Evolutionary conservation across 257 asterid species (phyloP).

Genomic region (Scutellaria barbata): DNA sequence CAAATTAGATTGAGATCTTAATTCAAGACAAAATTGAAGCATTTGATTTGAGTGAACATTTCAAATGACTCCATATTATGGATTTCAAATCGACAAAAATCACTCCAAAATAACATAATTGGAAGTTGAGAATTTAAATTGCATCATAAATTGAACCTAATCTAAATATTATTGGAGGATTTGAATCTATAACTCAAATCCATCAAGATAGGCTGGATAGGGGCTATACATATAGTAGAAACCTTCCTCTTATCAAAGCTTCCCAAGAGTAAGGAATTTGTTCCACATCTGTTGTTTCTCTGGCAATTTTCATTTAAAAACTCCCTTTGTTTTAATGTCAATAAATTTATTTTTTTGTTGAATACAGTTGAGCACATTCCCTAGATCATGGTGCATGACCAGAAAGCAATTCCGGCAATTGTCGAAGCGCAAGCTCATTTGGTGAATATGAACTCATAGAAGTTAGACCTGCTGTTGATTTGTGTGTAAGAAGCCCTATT

Average conservation of each 20-base stretch:
- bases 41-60: background rate
- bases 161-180: background rate
- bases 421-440: slow-evolving; percentile 62
- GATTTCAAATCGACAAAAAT: background rate
- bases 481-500: background rate
- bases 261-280: background rate
- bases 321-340: no score
- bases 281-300: background rate
- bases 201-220: background rate
- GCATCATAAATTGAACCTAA: background rate
- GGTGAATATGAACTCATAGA: slow-evolving; percentile 48
- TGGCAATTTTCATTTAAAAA: background rate
- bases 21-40: no score
- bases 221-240: background rate
- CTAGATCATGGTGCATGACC: slow-evolving; percentile 74
- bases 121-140: background rate
- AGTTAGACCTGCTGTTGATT: slow-evolving; percentile 27
- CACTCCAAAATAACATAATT: background rate
- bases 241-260: background rate
- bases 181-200: background rate
- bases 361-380: slow-evolving; percentile 80
- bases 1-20: no score
- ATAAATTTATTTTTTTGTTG: background rate
- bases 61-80: background rate
- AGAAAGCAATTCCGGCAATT: slow-evolving; percentile 65